phyloP scores from a whole-genome alignment of 257 asterid genomes.

The Ajuga chamaepitys region DNA sequence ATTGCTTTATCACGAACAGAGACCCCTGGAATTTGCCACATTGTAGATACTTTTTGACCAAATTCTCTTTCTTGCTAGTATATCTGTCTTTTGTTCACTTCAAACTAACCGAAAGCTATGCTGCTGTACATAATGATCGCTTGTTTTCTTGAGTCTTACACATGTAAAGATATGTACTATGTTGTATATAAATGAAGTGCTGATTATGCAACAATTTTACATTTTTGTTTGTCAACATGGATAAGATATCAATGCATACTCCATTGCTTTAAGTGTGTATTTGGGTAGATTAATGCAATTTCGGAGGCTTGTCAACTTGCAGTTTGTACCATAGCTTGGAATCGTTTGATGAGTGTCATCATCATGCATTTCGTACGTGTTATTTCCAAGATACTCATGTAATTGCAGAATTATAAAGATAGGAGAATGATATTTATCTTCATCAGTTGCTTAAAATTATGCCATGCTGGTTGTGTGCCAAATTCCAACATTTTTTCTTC shows the following conservation, averaged over 20 bases:
- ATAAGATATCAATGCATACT: no score
- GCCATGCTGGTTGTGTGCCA: no score
- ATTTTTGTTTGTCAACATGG: background rate
- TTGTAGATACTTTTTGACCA: constrained; percentile 15
- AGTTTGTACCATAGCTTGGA: no score
- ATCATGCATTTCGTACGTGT: no score
- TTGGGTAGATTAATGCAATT: background rate
- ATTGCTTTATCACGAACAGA: constrained; percentile 50
- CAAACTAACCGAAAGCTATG: background rate
- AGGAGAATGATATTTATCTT: no score
- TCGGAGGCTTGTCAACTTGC: background rate
- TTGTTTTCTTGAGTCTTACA: background rate
- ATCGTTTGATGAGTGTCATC: no score
- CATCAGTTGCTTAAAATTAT: no score
- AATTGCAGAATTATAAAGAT: background rate
- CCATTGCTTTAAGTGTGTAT: background rate
- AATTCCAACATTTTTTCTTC: no score
- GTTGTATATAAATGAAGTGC: background rate
- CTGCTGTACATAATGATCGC: constrained; percentile 2
- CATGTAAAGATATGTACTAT: background rate
- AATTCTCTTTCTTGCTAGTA: background rate
- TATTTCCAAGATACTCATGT: background rate
- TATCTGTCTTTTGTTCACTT: background rate
- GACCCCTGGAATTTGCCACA: constrained; percentile 69
- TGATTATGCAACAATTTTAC: background rate